phyloP scores from a whole-genome alignment of 768 basidiomycete genomes.

The Sporobolomyces roseus region DNA sequence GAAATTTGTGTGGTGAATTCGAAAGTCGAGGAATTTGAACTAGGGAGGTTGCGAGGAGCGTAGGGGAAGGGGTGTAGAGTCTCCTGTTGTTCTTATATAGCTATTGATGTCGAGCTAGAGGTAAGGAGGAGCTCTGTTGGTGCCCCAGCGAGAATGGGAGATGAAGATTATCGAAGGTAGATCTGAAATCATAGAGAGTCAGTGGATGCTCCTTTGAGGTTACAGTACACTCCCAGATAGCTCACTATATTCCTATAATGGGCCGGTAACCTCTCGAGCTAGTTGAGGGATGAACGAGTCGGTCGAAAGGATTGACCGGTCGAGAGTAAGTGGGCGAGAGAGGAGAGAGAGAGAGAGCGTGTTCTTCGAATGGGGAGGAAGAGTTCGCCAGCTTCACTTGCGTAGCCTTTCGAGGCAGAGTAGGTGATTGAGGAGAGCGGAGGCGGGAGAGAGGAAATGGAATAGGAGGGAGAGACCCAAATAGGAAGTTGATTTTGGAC shows the following conservation, averaged over 20 bases:
- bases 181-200: not conserved
- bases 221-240: not conserved
- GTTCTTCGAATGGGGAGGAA: not conserved
- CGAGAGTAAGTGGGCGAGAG: not conserved
- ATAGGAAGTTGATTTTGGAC: no score
- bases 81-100: no score
- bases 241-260: not conserved
- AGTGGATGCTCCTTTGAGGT: not conserved
- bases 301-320: no score
- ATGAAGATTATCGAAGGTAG: not conserved
- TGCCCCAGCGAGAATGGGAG: slow-evolving; percentile 1
- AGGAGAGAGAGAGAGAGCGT: not conserved
- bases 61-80: no score
- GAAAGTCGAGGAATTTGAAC: not conserved
- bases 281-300: no score
- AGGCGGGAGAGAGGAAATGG: not conserved
- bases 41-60: not conserved
- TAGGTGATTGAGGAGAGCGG: not conserved
- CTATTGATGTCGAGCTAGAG: not conserved
- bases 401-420: not conserved
- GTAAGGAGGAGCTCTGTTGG: not conserved
- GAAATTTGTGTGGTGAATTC: not conserved
- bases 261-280: not conserved
- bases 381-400: slow-evolving; percentile 5
- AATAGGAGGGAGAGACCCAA: not conserved